These are phyloP conservation scores for Senna siamea DNA, from an alignment of 306 rosid genomes.

Conservation along the genomic window DNA sequence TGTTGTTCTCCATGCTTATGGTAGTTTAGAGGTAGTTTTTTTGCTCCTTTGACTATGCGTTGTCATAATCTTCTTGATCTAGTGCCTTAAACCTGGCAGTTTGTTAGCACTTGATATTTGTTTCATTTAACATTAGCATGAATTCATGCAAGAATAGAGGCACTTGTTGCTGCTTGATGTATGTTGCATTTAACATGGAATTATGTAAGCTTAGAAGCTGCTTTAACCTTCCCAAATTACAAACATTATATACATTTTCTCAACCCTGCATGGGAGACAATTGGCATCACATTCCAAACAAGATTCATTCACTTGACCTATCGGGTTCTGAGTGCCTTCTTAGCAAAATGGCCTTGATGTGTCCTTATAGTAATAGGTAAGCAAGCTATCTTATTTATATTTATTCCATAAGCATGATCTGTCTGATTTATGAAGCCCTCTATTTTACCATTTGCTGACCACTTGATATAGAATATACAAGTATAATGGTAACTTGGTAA, in stretches of 20 bases:
- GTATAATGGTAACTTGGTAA: neutral
- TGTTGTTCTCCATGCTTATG: conserved; percentile 83
- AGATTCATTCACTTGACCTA: conserved; percentile 10
- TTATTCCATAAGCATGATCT: conserved; percentile 19
- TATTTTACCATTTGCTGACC: neutral
- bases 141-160: conserved; percentile 7
- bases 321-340: neutral
- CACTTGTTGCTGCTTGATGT: conserved; percentile 12
- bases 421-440: neutral
- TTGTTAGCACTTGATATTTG: conserved; percentile 9
- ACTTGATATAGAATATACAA: neutral
- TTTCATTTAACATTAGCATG: conserved; percentile 12
- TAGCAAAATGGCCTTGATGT: conserved; percentile 10
- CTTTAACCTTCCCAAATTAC: conserved; percentile 28
- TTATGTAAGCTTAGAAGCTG: neutral
- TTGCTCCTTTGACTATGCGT: neutral
- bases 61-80: conserved; percentile 11
- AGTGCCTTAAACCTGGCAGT: conserved; percentile 17
- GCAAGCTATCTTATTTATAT: conserved; percentile 22
- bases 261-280: neutral
- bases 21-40: conserved; percentile 52
- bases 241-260: neutral
- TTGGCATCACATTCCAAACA: conserved; percentile 2
- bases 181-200: conserved; percentile 17
- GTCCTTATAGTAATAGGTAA: neutral